Percentiles rank a stretch among this genome's conserved stretches.
These are phyloP conservation scores for Cyclostephanos tholiformis DNA, from an alignment of 108 stramenopile species.

Conservation along the genomic window DNA sequence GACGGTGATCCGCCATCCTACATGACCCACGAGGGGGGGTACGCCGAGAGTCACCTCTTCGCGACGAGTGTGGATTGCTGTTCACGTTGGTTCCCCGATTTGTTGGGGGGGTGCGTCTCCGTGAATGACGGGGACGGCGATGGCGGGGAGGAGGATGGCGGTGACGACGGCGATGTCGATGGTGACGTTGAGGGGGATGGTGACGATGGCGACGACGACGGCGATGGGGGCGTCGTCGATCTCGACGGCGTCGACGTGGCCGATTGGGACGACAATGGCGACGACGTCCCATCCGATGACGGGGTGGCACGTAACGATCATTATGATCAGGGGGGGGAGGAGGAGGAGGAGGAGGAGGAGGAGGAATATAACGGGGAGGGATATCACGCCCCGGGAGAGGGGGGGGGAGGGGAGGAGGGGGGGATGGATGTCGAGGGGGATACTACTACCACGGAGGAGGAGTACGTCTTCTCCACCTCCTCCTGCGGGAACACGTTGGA, in stretches of 20 bases:
- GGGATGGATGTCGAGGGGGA: too few species aligned
- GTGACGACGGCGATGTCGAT: background rate
- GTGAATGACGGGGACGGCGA: constrained; percentile 1
- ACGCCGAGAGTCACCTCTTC: constrained; percentile 40
- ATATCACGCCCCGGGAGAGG: too few species aligned
- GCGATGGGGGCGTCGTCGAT: too few species aligned
- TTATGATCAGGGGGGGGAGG: too few species aligned
- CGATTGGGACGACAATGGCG: too few species aligned
- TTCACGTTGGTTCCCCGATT: constrained; percentile 21
- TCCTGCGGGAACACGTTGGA: constrained; percentile 22
- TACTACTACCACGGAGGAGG: too few species aligned
- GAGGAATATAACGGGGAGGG: too few species aligned
- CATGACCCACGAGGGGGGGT: constrained; percentile 40
- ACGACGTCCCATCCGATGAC: too few species aligned
- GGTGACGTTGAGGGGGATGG: background rate
- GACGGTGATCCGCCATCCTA: constrained; percentile 7
- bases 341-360: background rate
- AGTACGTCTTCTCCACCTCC: constrained; percentile 29
- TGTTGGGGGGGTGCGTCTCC: background rate
- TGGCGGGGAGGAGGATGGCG: constrained; percentile 5
- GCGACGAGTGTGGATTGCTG: constrained; percentile 15
- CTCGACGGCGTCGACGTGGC: too few species aligned
- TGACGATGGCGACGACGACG: background rate
- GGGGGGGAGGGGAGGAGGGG: too few species aligned
- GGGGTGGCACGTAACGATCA: too few species aligned